Evolutionary conservation across 352 stramenopile genomes (phyloP).

Genomic region (Paralagenidium karlingii): DNA sequence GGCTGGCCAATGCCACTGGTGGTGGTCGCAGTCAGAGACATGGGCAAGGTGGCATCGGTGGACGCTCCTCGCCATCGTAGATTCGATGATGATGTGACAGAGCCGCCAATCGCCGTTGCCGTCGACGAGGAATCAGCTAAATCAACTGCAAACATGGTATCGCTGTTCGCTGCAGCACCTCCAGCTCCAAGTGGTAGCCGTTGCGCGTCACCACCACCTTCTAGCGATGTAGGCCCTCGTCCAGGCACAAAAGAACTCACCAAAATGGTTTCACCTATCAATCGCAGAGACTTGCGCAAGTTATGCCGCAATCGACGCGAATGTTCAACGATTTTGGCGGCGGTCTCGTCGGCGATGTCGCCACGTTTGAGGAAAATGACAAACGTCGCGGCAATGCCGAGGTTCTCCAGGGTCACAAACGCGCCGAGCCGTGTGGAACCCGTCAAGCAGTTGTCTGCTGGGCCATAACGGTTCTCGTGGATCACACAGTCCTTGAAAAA

Average conservation of each 20-base stretch:
- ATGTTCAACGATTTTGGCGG: constrained; percentile 39
- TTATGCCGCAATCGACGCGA: constrained; percentile 35
- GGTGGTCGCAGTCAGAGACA: too few species aligned
- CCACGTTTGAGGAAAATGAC: constrained; percentile 39
- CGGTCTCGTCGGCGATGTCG: constrained; percentile 35
- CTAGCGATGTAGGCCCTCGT: neutral
- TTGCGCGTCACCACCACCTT: constrained; percentile 1
- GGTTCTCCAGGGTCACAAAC: constrained; percentile 35
- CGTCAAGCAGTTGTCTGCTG: constrained; percentile 12
- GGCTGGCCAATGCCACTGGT: too few species aligned
- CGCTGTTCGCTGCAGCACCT: neutral
- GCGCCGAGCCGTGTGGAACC: constrained; percentile 13
- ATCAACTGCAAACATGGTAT: constrained; percentile 19
- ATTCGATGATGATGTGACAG: neutral
- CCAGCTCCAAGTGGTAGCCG: neutral
- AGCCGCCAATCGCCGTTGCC: neutral
- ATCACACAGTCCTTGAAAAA: constrained; percentile 27
- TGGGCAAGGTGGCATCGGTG: too few species aligned
- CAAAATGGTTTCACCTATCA: constrained; percentile 44
- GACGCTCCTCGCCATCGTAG: too few species aligned
- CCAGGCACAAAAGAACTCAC: constrained; percentile 4
- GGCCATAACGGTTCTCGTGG: constrained; percentile 21
- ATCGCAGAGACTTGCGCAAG: constrained; percentile 35
- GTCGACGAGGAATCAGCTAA: constrained; percentile 3
- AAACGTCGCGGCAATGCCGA: constrained; percentile 27